Evolutionary conservation across 345 rosid genomes (phyloP), one percentile per base, ranked within the genome.

Genomic region (Noccaea bulbosa): DNA sequence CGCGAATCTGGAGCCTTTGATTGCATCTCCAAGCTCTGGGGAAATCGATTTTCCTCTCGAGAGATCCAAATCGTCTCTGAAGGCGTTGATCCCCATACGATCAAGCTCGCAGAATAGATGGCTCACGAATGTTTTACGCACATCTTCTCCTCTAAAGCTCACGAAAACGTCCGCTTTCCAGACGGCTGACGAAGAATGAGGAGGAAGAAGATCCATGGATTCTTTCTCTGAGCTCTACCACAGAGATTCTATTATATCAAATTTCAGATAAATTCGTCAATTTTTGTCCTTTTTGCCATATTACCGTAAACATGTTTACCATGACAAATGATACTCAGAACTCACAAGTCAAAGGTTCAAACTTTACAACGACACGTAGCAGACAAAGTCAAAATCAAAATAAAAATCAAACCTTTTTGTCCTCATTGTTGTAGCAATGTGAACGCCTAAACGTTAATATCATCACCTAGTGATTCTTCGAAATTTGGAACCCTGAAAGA

Each of bases 61-160:
- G 0, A 77, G 45, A 56, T 71, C 71, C 43, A 52, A 39, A 22
- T 77, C 63, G 41, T 77, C 76, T 41, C 71, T 70, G 50, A 70
- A 77, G 0, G 76, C 50, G 5, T 63, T 57, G 48, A 77, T 65
- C 35, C 76, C 68, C 56, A 70, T 50, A 7, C 71, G 48, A 35
- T 77, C 68, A 58, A 77, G 57, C 61, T 71, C 80, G 40, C 56
- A 38, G 47, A 56, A 56, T 8, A 77, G 67, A 65, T 77, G 76
- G 20, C 75, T 70, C 48, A 56, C 76, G 17, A 77, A 57, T 60
- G 60, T 65, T 40, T 57, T 77, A 8, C 80, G 76, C 62, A 65
- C 68, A 52, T 71, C 80, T 44, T 77, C 76, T 34, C 76, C 80
- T 70, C 80, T 70, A 45, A 76, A 76, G 64, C 80, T 76, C 54